Evolutionary conservation across 345 rosid species (phyloP).

Genomic region (Bruguiera gymnorhiza): DNA sequence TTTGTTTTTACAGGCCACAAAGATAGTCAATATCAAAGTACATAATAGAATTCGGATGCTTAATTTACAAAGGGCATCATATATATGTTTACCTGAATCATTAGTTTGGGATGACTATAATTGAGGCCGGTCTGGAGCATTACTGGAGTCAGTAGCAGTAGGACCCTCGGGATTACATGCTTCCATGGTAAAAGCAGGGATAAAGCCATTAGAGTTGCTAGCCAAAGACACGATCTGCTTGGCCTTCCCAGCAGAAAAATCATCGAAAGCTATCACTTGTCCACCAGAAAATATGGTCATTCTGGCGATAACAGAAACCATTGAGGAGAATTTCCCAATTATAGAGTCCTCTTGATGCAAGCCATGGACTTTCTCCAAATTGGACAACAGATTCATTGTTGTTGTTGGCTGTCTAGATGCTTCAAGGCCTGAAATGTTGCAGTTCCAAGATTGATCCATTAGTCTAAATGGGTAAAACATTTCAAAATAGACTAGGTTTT

Average conservation of each 20-base stretch:
- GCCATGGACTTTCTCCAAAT: constrained; percentile 19
- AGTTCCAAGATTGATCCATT: constrained; percentile 12
- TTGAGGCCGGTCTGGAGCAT: constrained; percentile 19
- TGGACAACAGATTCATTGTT: constrained; percentile 32
- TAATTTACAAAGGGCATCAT: neutral
- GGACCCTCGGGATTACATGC: constrained; percentile 2
- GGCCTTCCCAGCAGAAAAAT: constrained; percentile 54
- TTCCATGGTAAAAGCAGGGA: constrained; percentile 9
- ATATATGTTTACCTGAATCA: constrained; percentile 22
- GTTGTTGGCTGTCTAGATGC: constrained; percentile 13
- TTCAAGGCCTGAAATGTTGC: constrained; percentile 30
- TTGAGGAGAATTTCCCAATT: constrained; percentile 9
- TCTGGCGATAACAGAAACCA: constrained; percentile 32
- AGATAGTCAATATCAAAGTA: too few species aligned
- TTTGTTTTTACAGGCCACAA: too few species aligned
- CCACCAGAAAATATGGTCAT: constrained; percentile 68
- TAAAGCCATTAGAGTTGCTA: neutral
- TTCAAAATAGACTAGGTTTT: too few species aligned
- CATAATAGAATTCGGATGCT: neutral
- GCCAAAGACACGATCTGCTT: constrained; percentile 50
- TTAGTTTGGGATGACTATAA: constrained; percentile 15
- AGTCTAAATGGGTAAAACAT: neutral
- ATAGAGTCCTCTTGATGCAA: constrained; percentile 3
- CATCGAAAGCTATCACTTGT: constrained; percentile 41
- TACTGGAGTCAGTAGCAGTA: constrained; percentile 32